Base-by-base conservation (phyloP, 257 asterid genomes). In the Solanum etuberosum region DNA sequence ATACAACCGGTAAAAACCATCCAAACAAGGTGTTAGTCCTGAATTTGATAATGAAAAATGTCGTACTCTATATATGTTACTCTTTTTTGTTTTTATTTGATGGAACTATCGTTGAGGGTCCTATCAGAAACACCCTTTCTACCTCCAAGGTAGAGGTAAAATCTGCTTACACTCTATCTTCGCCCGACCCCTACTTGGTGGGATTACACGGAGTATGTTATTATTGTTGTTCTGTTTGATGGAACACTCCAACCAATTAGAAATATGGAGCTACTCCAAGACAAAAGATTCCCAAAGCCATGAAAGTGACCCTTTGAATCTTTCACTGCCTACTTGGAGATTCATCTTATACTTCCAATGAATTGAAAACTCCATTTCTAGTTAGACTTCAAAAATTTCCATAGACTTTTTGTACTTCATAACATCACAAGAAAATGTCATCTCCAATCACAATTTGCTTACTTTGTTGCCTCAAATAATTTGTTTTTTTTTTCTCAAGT, bases 311-410 rank as follows among this genome's bases (percentile, higher is more conserved):
- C 25, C 68, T 14, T 63, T 88, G 81, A 84, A 87, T 72, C 88
- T 85, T 87, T 87, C 86, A 82, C 85, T 70, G 1, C 71, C 77
- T 27, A 80, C 84, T 46, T 80, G 65, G 84, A 92, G 93, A 92
- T 91, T 91, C 91, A 88, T 84, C 72, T 65, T 16, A 78, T 37
- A 78, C 15, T 80, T 38, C 59, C 70, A 89, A 76, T 38, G 90
- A 85, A 67, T 57, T 86, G 65, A 86, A 83, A 59, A 71, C 77
- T 23, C 81, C 86, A 78, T 81, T 88, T 65, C 74, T 87, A 7
- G 91, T 92, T 92, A 91, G 94, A 92, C 95, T 89, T n/a, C 6
- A 38, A 7, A 86, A 27, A 27, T 31, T 0, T 63, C 40, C 31
- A 40, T 78, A 57, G 89, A 84, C 91, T 83, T 88, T 85, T 70